These are phyloP conservation scores for Penicillium sp. DNA, from an alignment of 2,329 filamentous ascomycete genomes.

Conservation along the genomic window DNA sequence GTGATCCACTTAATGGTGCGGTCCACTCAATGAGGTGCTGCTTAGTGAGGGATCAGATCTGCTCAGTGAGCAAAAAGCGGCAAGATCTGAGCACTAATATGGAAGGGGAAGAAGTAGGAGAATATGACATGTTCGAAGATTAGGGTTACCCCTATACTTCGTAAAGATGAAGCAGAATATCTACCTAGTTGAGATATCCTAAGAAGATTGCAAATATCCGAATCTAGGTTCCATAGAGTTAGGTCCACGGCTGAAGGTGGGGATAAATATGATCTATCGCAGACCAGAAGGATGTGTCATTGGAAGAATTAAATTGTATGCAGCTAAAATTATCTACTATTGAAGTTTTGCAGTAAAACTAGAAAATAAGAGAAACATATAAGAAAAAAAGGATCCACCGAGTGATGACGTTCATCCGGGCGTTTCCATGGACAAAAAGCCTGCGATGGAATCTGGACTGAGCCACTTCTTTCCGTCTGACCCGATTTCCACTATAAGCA, in stretches of 20 bases:
- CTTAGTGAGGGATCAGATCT: no score
- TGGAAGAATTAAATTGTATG: neutral
- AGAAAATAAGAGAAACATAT: no score
- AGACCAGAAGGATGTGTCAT: neutral
- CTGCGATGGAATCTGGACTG: conserved; percentile 1
- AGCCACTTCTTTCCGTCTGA: conserved; percentile 13
- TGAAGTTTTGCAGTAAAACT: neutral
- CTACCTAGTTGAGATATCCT: neutral
- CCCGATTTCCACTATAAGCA: conserved; percentile 1
- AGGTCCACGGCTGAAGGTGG: conserved; percentile 1
- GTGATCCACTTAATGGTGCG: no score
- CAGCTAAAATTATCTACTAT: neutral
- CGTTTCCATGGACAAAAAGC: conserved; percentile 8
- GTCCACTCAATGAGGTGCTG: no score
- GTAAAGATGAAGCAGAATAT: neutral
- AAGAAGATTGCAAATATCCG: no score
- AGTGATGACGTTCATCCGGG: conserved; percentile 18
- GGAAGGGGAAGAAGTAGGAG: no score
- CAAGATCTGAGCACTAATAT: no score
- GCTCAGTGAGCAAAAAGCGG: no score
- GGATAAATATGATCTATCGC: conserved; percentile 15
- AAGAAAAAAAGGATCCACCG: neutral
- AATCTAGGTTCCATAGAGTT: neutral
- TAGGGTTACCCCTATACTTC: no score
- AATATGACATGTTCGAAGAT: no score